Conservation (phyloP, 352 stramenopile species). For the Globisporangium canariense region DNA sequence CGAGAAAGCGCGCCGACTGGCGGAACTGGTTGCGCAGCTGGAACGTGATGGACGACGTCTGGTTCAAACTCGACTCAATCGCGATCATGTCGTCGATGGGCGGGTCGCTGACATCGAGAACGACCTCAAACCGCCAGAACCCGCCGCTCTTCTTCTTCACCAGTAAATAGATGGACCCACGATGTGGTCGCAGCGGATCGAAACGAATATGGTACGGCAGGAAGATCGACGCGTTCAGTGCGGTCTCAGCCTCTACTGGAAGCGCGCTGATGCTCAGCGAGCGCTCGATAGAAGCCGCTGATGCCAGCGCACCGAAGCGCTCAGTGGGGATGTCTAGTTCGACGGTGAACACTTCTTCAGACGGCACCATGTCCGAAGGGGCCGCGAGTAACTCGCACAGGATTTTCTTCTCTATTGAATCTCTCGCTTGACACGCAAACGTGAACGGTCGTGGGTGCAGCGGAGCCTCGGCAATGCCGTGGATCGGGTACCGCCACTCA, state of each 20-base stretch:
- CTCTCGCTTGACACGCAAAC: conserved; percentile 63
- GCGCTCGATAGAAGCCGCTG: conserved; percentile 41
- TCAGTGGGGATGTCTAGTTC: conserved; percentile 62
- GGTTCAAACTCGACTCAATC: conserved; percentile 85
- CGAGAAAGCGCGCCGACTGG: conserved; percentile 63
- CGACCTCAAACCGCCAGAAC: conserved; percentile 84
- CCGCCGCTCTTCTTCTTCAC: conserved; percentile 80
- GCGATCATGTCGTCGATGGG: conserved; percentile 83
- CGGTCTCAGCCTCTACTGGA: conserved; percentile 3
- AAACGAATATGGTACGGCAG: conserved; percentile 72
- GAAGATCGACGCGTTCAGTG: neutral
- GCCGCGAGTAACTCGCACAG: conserved; percentile 57
- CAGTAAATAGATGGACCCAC: conserved; percentile 65
- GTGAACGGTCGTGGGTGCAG: conserved; percentile 54
- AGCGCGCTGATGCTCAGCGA: conserved; percentile 44
- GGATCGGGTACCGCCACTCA: conserved; percentile 74
- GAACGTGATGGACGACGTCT: conserved; percentile 84
- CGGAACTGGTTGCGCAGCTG: conserved; percentile 88
- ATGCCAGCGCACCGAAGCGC: conserved; percentile 56
- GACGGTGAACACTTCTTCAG: conserved; percentile 44
- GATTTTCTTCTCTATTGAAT: conserved; percentile 62
- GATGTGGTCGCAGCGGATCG: conserved; percentile 85
- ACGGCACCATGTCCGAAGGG: conserved; percentile 35
- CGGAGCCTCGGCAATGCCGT: conserved; percentile 66
- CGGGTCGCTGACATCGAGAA: conserved; percentile 77